Evolutionary conservation across 1,139 yeast genomes (phyloP).

Genomic region (Debaryomyces fabryi): DNA sequence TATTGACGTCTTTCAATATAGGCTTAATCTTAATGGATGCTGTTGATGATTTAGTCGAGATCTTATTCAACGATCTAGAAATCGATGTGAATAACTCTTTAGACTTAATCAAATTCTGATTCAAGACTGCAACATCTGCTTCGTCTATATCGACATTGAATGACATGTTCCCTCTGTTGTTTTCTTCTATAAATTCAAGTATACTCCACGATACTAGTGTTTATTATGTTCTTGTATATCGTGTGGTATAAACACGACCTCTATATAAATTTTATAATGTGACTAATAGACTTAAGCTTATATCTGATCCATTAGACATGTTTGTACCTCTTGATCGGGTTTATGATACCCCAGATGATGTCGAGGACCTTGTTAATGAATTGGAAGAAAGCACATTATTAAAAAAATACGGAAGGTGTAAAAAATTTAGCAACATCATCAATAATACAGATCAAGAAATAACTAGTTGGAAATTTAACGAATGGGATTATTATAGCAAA

Average conservation of each 20-base stretch:
- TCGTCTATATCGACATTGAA: conserved; percentile 63
- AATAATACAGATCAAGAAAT: conserved; percentile 22
- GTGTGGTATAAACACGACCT: neutral
- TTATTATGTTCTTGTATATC: neutral
- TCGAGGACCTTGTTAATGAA: conserved; percentile 16
- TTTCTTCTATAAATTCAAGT: neutral
- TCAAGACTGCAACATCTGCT: conserved; percentile 81
- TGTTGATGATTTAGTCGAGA: conserved; percentile 59
- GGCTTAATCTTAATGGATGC: conserved; percentile 75
- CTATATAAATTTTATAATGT: neutral
- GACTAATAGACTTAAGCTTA: neutral
- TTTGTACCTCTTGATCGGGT: conserved; percentile 5
- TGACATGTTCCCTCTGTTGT: conserved; percentile 16
- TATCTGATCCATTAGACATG: neutral
- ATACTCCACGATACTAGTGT: neutral
- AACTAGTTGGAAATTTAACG: conserved; percentile 78
- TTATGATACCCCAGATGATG: conserved; percentile 17
- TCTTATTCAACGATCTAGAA: conserved; percentile 53
- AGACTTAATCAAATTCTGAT: conserved; percentile 68
- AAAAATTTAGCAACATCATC: conserved; percentile 21
- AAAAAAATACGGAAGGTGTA: conserved; percentile 28
- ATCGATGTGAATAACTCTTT: conserved; percentile 59
- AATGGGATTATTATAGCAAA: conserved; percentile 74
- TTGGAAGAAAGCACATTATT: conserved; percentile 21
- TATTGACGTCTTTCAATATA: conserved; percentile 63